A percentile compares a stretch with the other conserved stretches of the same genome.
phyloP scores from a whole-genome alignment of 495 filamentous ascomycete genomes.

The Neurospora tetraspora region DNA sequence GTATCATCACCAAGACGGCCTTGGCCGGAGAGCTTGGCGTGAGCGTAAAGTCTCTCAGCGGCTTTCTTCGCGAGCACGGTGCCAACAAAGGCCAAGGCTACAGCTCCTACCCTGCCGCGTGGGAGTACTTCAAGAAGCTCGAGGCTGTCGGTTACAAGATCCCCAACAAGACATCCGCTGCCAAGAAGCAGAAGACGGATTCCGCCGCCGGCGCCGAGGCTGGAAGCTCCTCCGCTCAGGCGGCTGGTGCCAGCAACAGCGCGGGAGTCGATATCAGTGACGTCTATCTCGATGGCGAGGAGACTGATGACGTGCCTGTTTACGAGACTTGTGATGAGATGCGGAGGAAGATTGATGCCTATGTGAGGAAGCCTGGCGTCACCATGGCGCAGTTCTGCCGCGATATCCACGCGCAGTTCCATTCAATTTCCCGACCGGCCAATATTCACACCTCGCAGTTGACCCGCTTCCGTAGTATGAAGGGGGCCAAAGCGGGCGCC shows the following conservation, averaged over 20 bases:
- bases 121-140: constrained; percentile 27
- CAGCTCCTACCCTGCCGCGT: constrained; percentile 18
- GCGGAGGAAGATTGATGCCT: constrained; percentile 42
- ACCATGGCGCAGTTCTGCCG: constrained; percentile 45
- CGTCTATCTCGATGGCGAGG: constrained; percentile 34
- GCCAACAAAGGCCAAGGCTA: constrained; percentile 18
- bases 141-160: constrained; percentile 21
- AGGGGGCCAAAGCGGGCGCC: constrained; percentile 34
- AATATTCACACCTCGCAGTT: constrained; percentile 28
- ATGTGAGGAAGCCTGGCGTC: constrained; percentile 36
- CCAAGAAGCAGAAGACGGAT: constrained; percentile 21
- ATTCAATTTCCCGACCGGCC: constrained; percentile 1
- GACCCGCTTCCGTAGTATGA: constrained; percentile 38
- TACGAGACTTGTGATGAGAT: constrained; percentile 50
- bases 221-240: not conserved
- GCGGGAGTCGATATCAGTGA: constrained; percentile 22
- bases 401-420: constrained; percentile 29
- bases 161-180: constrained; percentile 4
- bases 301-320: constrained; percentile 30
- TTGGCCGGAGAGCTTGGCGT: constrained; percentile 33
- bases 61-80: constrained; percentile 30
- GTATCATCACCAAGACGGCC: constrained; percentile 38
- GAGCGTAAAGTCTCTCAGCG: constrained; percentile 19
- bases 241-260: not conserved
- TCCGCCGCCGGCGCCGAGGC: constrained; percentile 2